These are phyloP conservation scores for Wickerhamiella vanderwaltii DNA, from an alignment of 805 yeast genomes.

Conservation along the genomic window DNA sequence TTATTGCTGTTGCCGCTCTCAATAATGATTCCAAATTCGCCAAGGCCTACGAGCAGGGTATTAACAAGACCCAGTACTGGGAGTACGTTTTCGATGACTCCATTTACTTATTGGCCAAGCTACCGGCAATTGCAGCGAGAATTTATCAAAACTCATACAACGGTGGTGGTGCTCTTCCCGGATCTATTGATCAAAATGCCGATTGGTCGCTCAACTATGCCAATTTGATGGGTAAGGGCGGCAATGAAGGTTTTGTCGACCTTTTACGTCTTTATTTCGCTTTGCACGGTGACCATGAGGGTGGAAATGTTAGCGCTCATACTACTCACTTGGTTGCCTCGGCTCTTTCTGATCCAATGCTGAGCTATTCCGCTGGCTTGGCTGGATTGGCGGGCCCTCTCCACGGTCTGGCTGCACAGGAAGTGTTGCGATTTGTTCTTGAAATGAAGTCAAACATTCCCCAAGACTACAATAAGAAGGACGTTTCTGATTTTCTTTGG, in stretches of 20 bases:
- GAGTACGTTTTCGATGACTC: constrained; percentile 62
- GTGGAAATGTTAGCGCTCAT: constrained; percentile 76
- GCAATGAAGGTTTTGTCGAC: constrained; percentile 42
- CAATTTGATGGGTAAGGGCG: constrained; percentile 46
- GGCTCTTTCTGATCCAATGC: constrained; percentile 63
- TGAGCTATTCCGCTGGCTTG: constrained; percentile 66
- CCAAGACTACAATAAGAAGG: constrained; percentile 31
- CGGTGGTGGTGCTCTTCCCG: constrained; percentile 40
- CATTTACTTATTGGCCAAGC: constrained; percentile 54
- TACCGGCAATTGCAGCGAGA: constrained; percentile 64
- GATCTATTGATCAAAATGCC: constrained; percentile 39
- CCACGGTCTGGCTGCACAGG: constrained; percentile 80
- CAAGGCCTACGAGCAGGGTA: constrained; percentile 57
- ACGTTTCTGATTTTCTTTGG: constrained; percentile 62
- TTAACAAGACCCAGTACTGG: constrained; percentile 62
- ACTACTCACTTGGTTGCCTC: constrained; percentile 74
- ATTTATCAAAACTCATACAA: constrained; percentile 52
- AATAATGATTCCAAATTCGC: constrained; percentile 63
- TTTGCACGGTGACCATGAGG: constrained; percentile 71
- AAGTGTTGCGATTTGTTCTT: constrained; percentile 62
- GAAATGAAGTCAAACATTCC: constrained; percentile 38
- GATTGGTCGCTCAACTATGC: constrained; percentile 71
- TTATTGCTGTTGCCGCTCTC: constrained; percentile 63
- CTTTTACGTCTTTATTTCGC: constrained; percentile 62
- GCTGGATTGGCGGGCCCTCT: constrained; percentile 79